These are phyloP conservation scores for Populus hybrid DNA, from an alignment of 441 rosid genomes.

Conservation along the genomic window DNA sequence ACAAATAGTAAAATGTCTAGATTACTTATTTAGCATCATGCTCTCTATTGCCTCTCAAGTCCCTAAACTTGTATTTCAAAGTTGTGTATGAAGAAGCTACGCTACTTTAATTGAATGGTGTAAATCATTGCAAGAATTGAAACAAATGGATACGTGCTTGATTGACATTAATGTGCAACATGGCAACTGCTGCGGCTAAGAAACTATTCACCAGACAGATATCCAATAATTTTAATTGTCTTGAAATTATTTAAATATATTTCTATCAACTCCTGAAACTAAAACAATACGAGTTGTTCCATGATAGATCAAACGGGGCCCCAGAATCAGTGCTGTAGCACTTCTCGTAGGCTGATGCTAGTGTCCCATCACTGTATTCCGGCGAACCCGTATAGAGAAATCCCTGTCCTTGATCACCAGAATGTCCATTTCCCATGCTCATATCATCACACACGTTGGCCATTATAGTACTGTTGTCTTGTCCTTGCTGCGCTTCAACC, in stretches of 20 bases:
- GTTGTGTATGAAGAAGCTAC: not conserved
- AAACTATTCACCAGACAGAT: not conserved
- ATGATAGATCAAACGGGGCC: slow-evolving; percentile 37
- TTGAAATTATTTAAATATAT: not conserved
- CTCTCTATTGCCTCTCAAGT: too few species aligned
- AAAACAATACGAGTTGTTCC: slow-evolving; percentile 42
- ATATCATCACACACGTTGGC: slow-evolving; percentile 1
- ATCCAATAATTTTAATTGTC: not conserved
- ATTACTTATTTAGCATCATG: too few species aligned
- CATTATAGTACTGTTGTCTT: slow-evolving; percentile 2
- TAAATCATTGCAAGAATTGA: too few species aligned
- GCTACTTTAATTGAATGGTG: not conserved
- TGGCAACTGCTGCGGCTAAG: not conserved
- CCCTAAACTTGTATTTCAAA: too few species aligned
- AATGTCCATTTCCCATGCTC: slow-evolving; percentile 12
- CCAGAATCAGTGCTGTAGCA: slow-evolving; percentile 40
- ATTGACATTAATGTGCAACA: not conserved
- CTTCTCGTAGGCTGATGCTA: slow-evolving; percentile 33
- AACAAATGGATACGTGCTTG: not conserved
- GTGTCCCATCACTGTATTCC: slow-evolving; percentile 33
- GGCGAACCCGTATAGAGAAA: slow-evolving; percentile 22
- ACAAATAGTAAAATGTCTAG: too few species aligned
- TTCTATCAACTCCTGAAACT: slow-evolving; percentile 41
- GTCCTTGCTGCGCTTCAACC: slow-evolving; percentile 25
- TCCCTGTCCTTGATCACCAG: slow-evolving; percentile 24